Evolutionary conservation across 2,329 filamentous ascomycete species (phyloP), one percentile per base, ranked within the genome.

Genomic region (Clarireedia hainanense): DNA sequence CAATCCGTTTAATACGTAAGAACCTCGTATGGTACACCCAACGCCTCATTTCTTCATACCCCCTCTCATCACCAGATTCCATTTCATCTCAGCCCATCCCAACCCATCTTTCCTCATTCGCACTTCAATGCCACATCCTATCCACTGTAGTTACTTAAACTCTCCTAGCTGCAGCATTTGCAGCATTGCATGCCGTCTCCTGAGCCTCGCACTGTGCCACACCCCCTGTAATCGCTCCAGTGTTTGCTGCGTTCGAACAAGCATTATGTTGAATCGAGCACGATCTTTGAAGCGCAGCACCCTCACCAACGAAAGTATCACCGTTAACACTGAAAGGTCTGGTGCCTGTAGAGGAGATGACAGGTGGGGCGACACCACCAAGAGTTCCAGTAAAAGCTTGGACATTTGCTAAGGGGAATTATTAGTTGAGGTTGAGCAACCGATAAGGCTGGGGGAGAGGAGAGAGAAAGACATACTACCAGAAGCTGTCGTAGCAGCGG

Each of bases 291-390:
- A 78, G 70, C 20, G 84, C 84, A 9, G 76, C 78, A 3, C 67
- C 70, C 61, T 78, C 67, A 66, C 78, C 78, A 40, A 77, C 76
- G 66, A 87, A 86, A 39, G 74, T 82, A 72, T 74, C 72, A 49
- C 78, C 79, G 62, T 80, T 77, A 57, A 83, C 79, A 23, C 68
- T 61, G 69, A 84, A 84, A 55, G 80, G 79, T 34, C 81, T 75
- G 55, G 68, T 64, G 64, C 80, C 70, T 45, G 77, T 76, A 5
- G 75, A 74, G 63, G 66, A 68, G 24, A 83, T 75, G 10, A 71
- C 70, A 7, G 81, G 80, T 12, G 73, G 71, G 49, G 72, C 7
- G 10, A 37, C 70, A 52, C 79, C 80, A 47, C 75, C 80, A 57
- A 84, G 69, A 53, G 75, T 74, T 37, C 72, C 73, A 23, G 70